Evolutionary conservation across 306 rosid species (phyloP).

Genomic region (Inga laurina): DNA sequence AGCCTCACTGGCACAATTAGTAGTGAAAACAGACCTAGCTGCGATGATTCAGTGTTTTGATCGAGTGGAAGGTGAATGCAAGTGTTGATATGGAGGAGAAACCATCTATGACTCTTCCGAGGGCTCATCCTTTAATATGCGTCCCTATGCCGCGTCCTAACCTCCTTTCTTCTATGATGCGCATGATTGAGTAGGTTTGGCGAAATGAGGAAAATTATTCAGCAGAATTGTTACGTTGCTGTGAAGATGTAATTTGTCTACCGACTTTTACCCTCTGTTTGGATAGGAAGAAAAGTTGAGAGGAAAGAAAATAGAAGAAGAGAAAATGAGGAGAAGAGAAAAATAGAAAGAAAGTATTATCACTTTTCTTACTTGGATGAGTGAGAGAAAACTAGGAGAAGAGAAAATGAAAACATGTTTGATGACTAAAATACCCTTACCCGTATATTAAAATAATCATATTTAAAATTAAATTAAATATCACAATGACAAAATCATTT

Average conservation of each 20-base stretch:
- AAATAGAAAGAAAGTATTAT: too few relatives aligned
- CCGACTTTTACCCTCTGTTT: too few relatives aligned
- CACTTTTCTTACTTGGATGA: too few relatives aligned
- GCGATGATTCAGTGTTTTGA: conserved; percentile 64
- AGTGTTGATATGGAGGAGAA: conserved; percentile 47
- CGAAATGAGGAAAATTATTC: neutral
- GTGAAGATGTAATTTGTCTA: neutral
- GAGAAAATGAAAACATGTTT: too few relatives aligned
- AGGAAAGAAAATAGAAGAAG: too few relatives aligned
- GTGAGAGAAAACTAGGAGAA: too few relatives aligned
- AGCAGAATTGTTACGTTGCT: neutral
- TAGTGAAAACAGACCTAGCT: conserved; percentile 47
- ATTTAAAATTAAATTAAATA: too few relatives aligned
- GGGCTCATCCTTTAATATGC: conserved; percentile 50
- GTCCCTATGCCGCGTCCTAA: conserved; percentile 33
- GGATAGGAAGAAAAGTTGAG: too few relatives aligned
- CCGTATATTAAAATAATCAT: too few relatives aligned
- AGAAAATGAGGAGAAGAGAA: too few relatives aligned
- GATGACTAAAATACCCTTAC: too few relatives aligned
- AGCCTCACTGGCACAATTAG: conserved; percentile 44
- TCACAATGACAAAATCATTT: too few relatives aligned
- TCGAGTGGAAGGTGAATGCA: conserved; percentile 48
- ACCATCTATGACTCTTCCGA: conserved; percentile 47
- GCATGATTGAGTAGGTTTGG: neutral
- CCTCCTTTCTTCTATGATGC: conserved; percentile 29